Conservation (phyloP, 495 filamentous ascomycete species). For the Hapsidospora chrysogenum region DNA sequence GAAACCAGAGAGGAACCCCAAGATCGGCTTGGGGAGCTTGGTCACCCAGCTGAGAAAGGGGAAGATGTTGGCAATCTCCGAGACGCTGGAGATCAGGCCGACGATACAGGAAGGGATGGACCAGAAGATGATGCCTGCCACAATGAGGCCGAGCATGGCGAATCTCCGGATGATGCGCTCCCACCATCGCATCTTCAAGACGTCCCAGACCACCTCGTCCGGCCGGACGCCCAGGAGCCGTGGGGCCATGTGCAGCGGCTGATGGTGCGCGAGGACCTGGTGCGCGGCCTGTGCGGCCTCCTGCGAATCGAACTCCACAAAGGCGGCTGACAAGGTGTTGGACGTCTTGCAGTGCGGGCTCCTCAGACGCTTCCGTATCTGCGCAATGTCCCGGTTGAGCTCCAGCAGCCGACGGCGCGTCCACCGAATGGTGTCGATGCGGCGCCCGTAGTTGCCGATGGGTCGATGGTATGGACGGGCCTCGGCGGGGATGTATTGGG, state of each 20-base stretch:
- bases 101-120: conserved; percentile 72
- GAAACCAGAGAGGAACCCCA: conserved; percentile 62
- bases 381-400: conserved; percentile 56
- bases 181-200: conserved; percentile 68
- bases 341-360: conserved; percentile 32
- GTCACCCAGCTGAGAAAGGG: conserved; percentile 53
- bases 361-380: conserved; percentile 32
- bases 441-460: conserved; percentile 34
- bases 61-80: conserved; percentile 40
- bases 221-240: conserved; percentile 68
- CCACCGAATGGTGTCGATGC: conserved; percentile 75
- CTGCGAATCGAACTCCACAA: conserved; percentile 69
- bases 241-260: conserved; percentile 67
- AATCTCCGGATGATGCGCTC: conserved; percentile 54
- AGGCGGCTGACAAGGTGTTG: conserved; percentile 40
- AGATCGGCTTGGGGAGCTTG: conserved; percentile 43
- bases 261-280: conserved; percentile 65
- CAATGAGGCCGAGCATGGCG: conserved; percentile 44
- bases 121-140: conserved; percentile 71
- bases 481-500: conserved; percentile 58
- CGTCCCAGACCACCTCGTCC: conserved; percentile 68
- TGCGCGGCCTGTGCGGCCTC: conserved; percentile 67
- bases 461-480: conserved; percentile 31
- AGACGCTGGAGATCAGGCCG: conserved; percentile 64
- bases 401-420: conserved; percentile 57